A percentile compares a stretch with the other conserved stretches of the same genome.
Evolutionary conservation across 352 stramenopile genomes (phyloP).

Genomic region (Globisporangium okanoganense): DNA sequence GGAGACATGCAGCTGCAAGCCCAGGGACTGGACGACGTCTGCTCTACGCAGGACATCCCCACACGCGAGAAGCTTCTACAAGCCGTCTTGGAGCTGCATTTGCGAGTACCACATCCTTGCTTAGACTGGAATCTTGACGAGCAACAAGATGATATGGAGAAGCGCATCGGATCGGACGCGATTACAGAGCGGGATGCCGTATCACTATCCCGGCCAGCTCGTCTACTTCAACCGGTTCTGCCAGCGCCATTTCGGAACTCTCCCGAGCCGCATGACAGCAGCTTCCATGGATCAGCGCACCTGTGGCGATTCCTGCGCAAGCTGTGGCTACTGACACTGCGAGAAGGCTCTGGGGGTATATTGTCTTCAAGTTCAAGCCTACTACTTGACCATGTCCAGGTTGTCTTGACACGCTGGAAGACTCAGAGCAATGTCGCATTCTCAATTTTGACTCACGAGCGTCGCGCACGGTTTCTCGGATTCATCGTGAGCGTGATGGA

Average conservation of each 20-base stretch:
- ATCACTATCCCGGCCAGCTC: background rate
- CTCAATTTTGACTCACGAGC: background rate
- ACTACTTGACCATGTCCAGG: background rate
- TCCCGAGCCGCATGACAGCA: constrained; percentile 19
- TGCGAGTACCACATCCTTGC: background rate
- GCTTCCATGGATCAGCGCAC: constrained; percentile 23
- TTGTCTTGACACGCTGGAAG: constrained; percentile 8
- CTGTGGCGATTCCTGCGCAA: constrained; percentile 27
- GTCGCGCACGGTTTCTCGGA: constrained; percentile 5
- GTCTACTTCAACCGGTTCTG: constrained; percentile 8
- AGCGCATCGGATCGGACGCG: background rate
- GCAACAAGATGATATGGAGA: background rate
- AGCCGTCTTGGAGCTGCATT: constrained; percentile 5
- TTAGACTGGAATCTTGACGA: background rate
- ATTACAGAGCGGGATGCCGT: background rate
- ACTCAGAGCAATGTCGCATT: background rate
- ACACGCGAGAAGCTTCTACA: constrained; percentile 6
- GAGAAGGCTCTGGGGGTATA: background rate
- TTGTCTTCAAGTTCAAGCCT: background rate
- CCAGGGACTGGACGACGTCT: constrained; percentile 7
- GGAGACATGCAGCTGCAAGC: constrained; percentile 3
- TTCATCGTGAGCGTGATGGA: constrained; percentile 5
- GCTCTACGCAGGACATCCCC: background rate
- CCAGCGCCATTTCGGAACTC: constrained; percentile 14
- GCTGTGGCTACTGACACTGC: constrained; percentile 13